Evolutionary conservation across 2,329 filamentous ascomycete species (phyloP), one percentile per base, ranked within the genome.

Genomic region (Penicillium palitans): DNA sequence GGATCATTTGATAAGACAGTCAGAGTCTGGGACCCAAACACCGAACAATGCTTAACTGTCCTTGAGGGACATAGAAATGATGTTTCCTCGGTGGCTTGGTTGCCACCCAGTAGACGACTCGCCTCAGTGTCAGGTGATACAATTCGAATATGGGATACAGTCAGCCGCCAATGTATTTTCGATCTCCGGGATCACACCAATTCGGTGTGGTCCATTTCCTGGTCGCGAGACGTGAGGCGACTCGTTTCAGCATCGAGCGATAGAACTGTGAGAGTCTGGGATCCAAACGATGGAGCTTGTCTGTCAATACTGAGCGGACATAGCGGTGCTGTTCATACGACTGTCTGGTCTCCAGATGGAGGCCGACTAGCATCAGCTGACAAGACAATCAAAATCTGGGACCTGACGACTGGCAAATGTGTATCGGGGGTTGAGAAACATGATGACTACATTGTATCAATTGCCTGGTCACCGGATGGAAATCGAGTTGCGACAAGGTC

Each of bases 371-470:
- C 31, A 33, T 33, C 31, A 15, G 31, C 31, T 33, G 5, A 6
- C 31, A 13, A 13, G 1, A 33, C 31, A 3, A 33, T 33, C 31
- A 15, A 15, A 33, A 33, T 33, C 12, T 33, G 31, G 31, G 12
- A 33, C 12, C 12, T 33, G 1, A 2, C 12, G 1, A 33, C 31
- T 37, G 15, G 35, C 9, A 3, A n/a, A 4, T 37, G 7, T n/a
- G 35, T 17, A 37, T n/a, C 35, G 17, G 35, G 17, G 7, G 17
- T n/a, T n/a, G 35, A n/a, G 35, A 8, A 37, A 37, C 35, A 37
- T 9, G 35, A 0, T 9, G 35, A 2, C 33, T 0, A 4, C 2
- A 7, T n/a, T 37, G 3, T 9, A n/a, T 37, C 17, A n/a, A n/a
- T 37, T n/a, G 3, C 35, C 17, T 37, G 35, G 35, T 37, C 35